Percentiles rank a stretch among this genome's conserved stretches.
Conservation (phyloP, 768 basidiomycete species). For the Pilatotrama ljubarskyi region DNA sequence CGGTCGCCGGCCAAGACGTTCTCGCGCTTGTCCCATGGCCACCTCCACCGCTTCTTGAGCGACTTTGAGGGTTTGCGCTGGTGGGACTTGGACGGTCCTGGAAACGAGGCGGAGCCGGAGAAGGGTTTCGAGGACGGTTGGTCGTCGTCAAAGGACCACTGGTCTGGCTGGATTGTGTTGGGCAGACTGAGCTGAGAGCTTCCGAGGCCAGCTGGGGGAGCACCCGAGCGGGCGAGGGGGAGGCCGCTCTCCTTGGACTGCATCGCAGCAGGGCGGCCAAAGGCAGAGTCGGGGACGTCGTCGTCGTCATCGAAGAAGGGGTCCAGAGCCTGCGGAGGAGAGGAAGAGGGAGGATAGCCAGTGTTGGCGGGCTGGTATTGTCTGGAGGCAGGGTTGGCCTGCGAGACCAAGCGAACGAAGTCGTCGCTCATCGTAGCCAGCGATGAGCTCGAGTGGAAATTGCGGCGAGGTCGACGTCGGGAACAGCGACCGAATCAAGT, state of each 20-base stretch:
- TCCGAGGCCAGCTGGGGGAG: constrained; percentile 53
- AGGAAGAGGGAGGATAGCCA: constrained; percentile 60
- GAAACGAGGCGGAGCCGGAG: constrained; percentile 38
- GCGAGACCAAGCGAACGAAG: constrained; percentile 71
- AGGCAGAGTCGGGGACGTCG: constrained; percentile 66
- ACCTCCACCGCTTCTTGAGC: constrained; percentile 57
- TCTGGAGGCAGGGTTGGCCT: constrained; percentile 64
- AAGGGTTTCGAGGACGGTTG: constrained; percentile 32
- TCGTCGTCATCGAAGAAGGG: constrained; percentile 88
- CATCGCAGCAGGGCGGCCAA: constrained; percentile 48
- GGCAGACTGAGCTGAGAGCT: constrained; percentile 47
- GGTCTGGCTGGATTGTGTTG: constrained; percentile 54
- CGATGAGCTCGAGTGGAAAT: constrained; percentile 21
- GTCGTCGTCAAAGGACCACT: constrained; percentile 76
- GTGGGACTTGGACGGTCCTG: constrained; percentile 35
- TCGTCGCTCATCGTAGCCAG: constrained; percentile 60
- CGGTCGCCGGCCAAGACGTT: constrained; percentile 70
- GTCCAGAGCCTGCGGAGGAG: constrained; percentile 48
- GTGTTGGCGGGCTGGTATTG: constrained; percentile 50
- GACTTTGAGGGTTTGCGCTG: constrained; percentile 20
- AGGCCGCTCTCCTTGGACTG: constrained; percentile 50
- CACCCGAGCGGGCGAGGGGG: constrained; percentile 58
- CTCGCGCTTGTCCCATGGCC: constrained; percentile 83
- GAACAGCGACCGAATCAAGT: neutral
- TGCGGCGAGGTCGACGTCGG: constrained; percentile 1